Evolutionary conservation across 306 rosid genomes (phyloP).

Genomic region (Inga leiocalycina): DNA sequence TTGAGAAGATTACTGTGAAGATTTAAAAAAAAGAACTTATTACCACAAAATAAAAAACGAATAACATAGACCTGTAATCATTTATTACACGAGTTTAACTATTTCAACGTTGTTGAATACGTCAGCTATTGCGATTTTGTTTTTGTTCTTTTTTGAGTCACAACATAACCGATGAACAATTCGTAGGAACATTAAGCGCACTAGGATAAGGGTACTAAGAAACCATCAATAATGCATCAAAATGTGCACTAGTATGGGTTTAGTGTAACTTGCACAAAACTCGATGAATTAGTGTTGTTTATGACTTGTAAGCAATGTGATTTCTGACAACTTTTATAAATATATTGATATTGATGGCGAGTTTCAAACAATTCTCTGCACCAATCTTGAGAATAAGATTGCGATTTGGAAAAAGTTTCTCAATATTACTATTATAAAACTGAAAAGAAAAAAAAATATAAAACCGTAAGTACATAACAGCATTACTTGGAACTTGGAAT

Average conservation of each 20-base stretch:
- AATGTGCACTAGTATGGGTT: not conserved
- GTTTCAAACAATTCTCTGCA: not conserved
- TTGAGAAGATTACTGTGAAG: no score
- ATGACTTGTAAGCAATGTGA: not conserved
- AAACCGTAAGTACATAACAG: not conserved
- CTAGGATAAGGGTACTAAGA: no score
- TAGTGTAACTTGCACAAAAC: not conserved
- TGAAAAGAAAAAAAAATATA: no score
- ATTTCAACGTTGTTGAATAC: no score
- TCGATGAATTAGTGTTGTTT: not conserved
- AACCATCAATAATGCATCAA: not conserved
- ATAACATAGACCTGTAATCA: no score
- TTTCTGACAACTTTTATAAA: no score
- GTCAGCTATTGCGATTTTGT: no score
- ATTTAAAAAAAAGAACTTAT: no score
- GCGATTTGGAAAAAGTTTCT: not conserved
- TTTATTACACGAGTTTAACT: no score
- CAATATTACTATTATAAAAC: not conserved
- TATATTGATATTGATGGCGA: not conserved
- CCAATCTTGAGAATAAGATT: not conserved
- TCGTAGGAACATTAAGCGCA: no score
- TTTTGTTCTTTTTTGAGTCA: no score
- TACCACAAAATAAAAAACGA: no score
- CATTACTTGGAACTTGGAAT: not conserved
- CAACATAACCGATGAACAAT: not conserved